Conservation (phyloP, 352 stramenopile species). For the Pythium volutum region DNA sequence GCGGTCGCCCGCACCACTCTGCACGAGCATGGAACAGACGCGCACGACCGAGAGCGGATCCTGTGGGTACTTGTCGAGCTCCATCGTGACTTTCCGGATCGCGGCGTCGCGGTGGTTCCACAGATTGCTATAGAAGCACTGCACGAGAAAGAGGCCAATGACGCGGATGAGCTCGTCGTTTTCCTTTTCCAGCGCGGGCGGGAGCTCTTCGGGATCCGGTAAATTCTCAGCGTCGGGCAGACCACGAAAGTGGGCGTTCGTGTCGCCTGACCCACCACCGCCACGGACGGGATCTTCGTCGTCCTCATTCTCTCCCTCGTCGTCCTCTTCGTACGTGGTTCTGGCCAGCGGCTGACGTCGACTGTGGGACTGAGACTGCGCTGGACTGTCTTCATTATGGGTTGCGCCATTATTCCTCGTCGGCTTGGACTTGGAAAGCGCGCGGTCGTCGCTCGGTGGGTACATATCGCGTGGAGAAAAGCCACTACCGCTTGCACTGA, state of each 20-base stretch:
- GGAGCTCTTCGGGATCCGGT: conserved; percentile 69
- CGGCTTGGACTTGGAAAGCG: background rate
- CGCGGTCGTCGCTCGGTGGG: conserved; percentile 30
- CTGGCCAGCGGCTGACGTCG: conserved; percentile 5
- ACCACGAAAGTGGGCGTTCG: conserved; percentile 55
- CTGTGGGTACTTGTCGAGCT: conserved; percentile 52
- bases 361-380: conserved; percentile 13
- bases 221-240: conserved; percentile 70
- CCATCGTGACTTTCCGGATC: conserved; percentile 83
- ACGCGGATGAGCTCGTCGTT: conserved; percentile 74
- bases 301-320: conserved; percentile 24
- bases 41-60: conserved; percentile 49
- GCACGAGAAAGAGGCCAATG: conserved; percentile 73
- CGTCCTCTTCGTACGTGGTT: background rate
- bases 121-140: conserved; percentile 84
- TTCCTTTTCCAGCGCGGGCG: conserved; percentile 62
- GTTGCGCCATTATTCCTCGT: conserved; percentile 7
- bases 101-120: conserved; percentile 83
- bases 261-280: background rate
- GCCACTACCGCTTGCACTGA: conserved; percentile 32
- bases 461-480: conserved; percentile 72
- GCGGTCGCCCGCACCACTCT: conserved; percentile 67
- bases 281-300: conserved; percentile 23
- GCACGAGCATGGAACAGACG: conserved; percentile 63
- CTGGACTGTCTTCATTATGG: conserved; percentile 20